Percentiles rank a stretch among this genome's conserved stretches.
phyloP scores from a whole-genome alignment of 208 protist species.

The Crithidia acanthocephali region DNA sequence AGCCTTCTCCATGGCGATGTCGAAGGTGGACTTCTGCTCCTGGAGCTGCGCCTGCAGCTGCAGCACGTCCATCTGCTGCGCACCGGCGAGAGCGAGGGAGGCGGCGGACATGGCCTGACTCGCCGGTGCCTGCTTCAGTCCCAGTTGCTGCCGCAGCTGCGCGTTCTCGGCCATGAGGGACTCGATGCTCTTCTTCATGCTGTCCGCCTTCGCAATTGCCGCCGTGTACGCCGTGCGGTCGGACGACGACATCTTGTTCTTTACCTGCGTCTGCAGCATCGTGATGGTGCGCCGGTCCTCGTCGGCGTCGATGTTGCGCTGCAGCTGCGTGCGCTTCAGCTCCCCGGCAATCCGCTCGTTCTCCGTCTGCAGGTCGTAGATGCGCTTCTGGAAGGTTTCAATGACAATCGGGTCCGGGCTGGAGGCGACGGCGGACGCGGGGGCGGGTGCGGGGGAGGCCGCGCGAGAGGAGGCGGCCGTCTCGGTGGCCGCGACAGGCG shows the following conservation, averaged over 20 bases:
- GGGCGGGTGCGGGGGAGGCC: background rate
- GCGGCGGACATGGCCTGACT: slow-evolving; percentile 6
- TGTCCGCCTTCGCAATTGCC: slow-evolving; percentile 37
- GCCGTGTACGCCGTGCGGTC: slow-evolving; percentile 46
- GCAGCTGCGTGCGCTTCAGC: slow-evolving; percentile 46
- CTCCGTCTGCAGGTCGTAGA: slow-evolving; percentile 51
- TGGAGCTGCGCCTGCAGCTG: slow-evolving; percentile 39
- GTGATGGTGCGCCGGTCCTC: slow-evolving; percentile 49
- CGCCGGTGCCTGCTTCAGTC: background rate
- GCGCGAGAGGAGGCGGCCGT: background rate
- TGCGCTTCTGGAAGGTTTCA: slow-evolving; percentile 28
- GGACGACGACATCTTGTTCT: slow-evolving; percentile 36
- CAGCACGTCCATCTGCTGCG: slow-evolving; percentile 32
- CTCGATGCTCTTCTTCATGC: slow-evolving; percentile 45
- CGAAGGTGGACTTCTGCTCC: slow-evolving; percentile 29
- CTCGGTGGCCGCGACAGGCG: background rate
- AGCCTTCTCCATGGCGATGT: slow-evolving; percentile 33
- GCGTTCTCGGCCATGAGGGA: slow-evolving; percentile 40
- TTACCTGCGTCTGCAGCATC: slow-evolving; percentile 44
- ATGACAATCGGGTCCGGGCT: slow-evolving; percentile 22
- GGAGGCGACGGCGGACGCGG: background rate
- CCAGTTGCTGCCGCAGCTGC: slow-evolving; percentile 15
- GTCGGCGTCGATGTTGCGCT: slow-evolving; percentile 32
- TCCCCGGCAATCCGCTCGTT: slow-evolving; percentile 48
- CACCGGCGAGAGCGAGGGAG: slow-evolving; percentile 19